Evolutionary conservation across 495 filamentous ascomycete genomes (phyloP), one percentile per base, ranked within the genome.

Genomic region (Jackrogersella multiformis): DNA sequence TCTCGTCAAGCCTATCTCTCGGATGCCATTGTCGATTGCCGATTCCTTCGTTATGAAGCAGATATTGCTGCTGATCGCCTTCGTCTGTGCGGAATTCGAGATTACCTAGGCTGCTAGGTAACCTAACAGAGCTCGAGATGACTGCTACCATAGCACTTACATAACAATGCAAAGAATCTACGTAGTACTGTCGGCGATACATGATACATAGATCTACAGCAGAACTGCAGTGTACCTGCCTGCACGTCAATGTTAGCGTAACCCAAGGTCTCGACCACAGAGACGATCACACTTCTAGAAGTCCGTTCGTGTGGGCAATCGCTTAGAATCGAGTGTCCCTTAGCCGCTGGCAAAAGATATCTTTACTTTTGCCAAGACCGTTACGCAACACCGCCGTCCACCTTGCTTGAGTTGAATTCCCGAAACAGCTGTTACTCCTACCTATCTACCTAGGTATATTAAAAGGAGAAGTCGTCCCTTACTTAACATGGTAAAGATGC

Each of bases 201-300:
- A n/a, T n/a, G n/a, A n/a, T 53, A 32, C 18, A 54, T 28, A 34
- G 57, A 68, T 61, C 57, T 32, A 61, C 57, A 35, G 39, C 64
- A 56, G 39, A 44, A 5, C 46, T 48, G 21, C 5, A 23, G 7
- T 7, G 26, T 30, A 30, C 26, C 26, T 7, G 23, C 21, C 60
- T 66, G 55, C 63, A 60, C 48, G 49, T 49, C 56, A 45, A 66
- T 54, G 20, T 58, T 44, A 5, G 48, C 38, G 55, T 49, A 48
- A 66, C 46, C 56, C 30, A 23, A 36, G 7, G 30, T 41, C 58
- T 44, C 26, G 48, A 54, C 58, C 58, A 24, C 34, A 46, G 32
- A 42, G 21, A 6, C 30, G 20, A 28, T 9, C 20, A 15, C 26
- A 20, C 9, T 64, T 56, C 30, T 42, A 42, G 26, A 1, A 12